Conservation (phyloP, 495 filamentous ascomycete genomes). For the Clavariopsis aquatica region DNA sequence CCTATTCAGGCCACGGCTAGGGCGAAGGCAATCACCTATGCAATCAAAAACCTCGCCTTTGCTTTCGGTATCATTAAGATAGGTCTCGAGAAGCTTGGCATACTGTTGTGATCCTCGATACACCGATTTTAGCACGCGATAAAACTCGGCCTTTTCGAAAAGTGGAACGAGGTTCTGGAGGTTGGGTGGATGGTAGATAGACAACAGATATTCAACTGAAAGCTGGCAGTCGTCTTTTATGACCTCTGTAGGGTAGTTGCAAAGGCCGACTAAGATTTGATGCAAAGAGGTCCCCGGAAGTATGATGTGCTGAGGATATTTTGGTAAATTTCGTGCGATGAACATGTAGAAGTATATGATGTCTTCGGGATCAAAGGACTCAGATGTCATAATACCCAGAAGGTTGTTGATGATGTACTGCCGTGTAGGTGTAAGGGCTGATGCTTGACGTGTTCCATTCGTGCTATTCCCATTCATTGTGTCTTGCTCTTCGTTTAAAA, state of each 20-base stretch:
- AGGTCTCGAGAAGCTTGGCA: slow-evolving; percentile 72
- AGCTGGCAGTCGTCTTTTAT: slow-evolving; percentile 93
- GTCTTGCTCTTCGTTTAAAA: slow-evolving; percentile 76
- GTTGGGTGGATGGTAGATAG: slow-evolving; percentile 88
- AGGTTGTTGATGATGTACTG: slow-evolving; percentile 89
- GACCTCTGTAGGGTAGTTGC: slow-evolving; percentile 76
- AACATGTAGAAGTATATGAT: slow-evolving; percentile 98
- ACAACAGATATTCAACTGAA: slow-evolving; percentile 91
- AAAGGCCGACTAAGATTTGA: slow-evolving; percentile 77
- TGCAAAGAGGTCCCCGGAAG: slow-evolving; percentile 83
- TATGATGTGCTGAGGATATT: slow-evolving; percentile 93
- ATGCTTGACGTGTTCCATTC: slow-evolving; percentile 30
- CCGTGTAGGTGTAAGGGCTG: slow-evolving; percentile 68
- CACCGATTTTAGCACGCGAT: slow-evolving; percentile 87
- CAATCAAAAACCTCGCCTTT: slow-evolving; percentile 72
- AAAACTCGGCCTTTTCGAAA: slow-evolving; percentile 81
- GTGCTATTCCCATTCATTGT: slow-evolving; percentile 47
- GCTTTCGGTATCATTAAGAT: slow-evolving; percentile 82
- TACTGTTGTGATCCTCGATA: slow-evolving; percentile 81
- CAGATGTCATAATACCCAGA: slow-evolving; percentile 78
- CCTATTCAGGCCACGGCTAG: slow-evolving; percentile 66
- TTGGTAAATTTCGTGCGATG: slow-evolving; percentile 90
- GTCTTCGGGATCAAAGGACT: slow-evolving; percentile 73
- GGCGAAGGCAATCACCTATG: slow-evolving; percentile 75
- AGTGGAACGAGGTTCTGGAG: slow-evolving; percentile 70